Percentiles rank a stretch among this genome's conserved stretches.
Evolutionary conservation across 352 stramenopile species (phyloP).

Genomic region (Globisporangium orthogonon): DNA sequence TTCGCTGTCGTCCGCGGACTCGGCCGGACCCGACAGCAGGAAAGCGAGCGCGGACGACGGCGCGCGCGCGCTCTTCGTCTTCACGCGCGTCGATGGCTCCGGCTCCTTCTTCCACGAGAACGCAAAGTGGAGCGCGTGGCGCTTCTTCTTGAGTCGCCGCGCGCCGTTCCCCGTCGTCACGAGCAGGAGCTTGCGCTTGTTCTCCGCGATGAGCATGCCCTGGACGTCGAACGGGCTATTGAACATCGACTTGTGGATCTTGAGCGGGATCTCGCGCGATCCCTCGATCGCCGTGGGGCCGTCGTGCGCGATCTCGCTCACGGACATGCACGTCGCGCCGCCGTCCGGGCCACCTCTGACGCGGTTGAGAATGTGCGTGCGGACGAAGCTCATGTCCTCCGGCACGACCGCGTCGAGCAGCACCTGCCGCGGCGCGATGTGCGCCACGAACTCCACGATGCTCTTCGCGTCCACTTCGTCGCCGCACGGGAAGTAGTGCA

Average conservation of each 20-base stretch:
- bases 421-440: conserved; percentile 51
- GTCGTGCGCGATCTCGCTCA: conserved; percentile 18
- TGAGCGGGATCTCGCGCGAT: conserved; percentile 51
- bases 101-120: conserved; percentile 80
- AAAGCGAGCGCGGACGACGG: conserved; percentile 73
- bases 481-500: conserved; percentile 80
- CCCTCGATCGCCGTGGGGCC: conserved; percentile 33
- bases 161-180: conserved; percentile 59
- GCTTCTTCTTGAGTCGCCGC: conserved; percentile 81
- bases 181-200: conserved; percentile 77
- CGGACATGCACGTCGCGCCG: conserved; percentile 10
- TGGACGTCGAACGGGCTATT: conserved; percentile 72
- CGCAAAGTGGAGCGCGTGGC: conserved; percentile 70
- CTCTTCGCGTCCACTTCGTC: conserved; percentile 84
- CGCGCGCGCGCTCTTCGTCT: conserved; percentile 62
- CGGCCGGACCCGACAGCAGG: conserved; percentile 58
- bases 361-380: conserved; percentile 45
- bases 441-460: conserved; percentile 67
- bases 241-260: conserved; percentile 84
- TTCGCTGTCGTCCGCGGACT: conserved; percentile 74
- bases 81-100: conserved; percentile 48
- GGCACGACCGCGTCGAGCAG: conserved; percentile 54
- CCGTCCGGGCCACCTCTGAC: conserved; percentile 16
- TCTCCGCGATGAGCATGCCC: conserved; percentile 68
- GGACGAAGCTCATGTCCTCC: conserved; percentile 63